These are phyloP conservation scores for Microdochium paspali DNA, from an alignment of 2,329 filamentous ascomycete species.

Conservation along the genomic window DNA sequence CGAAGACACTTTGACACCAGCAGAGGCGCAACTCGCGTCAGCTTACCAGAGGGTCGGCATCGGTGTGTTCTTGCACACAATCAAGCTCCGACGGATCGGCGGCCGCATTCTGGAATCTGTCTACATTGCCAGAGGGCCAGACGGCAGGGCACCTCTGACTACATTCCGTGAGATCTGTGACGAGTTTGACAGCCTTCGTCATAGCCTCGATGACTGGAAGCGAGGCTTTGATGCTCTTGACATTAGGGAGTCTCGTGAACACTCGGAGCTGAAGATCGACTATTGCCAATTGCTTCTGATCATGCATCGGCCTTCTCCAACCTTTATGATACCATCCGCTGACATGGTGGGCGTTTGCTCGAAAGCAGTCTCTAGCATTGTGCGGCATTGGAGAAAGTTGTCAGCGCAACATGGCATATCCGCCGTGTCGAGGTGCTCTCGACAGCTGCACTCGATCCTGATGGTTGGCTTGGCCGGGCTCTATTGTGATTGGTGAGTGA, in stretches of 20 bases:
- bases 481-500: conserved; percentile 15
- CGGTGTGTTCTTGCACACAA: conserved; percentile 6
- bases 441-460: conserved; percentile 10
- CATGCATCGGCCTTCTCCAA: conserved; percentile 11
- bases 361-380: conserved; percentile 9
- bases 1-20: conserved; percentile 7
- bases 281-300: conserved; percentile 12
- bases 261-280: conserved; percentile 14
- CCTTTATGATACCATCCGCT: conserved; percentile 14
- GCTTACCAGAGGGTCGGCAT: conserved; percentile 5
- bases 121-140: conserved; percentile 12
- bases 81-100: conserved; percentile 8
- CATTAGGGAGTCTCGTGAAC: conserved; percentile 11
- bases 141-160: conserved; percentile 9
- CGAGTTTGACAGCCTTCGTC: conserved; percentile 7
- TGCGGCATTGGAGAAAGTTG: conserved; percentile 11
- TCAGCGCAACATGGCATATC: conserved; percentile 6
- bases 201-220: conserved; percentile 11
- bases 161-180: conserved; percentile 12
- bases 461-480: conserved; percentile 12
- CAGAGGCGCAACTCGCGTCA: neutral
- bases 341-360: conserved; percentile 13
- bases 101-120: conserved; percentile 14
- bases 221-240: conserved; percentile 6
- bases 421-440: conserved; percentile 9